Evolutionary conservation across 257 asterid genomes (phyloP), one percentile per base, ranked within the genome.

Genomic region (Gentiana dahurica): DNA sequence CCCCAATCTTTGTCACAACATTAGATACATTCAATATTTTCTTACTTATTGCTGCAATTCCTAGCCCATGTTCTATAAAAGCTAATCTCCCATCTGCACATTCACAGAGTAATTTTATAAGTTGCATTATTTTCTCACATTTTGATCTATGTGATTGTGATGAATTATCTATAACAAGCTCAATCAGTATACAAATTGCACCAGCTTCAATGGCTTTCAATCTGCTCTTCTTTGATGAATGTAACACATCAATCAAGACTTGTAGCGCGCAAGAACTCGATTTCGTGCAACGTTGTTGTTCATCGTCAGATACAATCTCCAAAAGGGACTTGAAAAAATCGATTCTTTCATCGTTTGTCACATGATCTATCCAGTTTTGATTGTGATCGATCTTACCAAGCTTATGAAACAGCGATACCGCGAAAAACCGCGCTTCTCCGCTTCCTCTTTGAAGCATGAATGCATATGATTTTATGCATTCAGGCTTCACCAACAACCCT

Each of bases 41-140:
- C 75, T 82, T 82, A 4, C 92, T 59, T 44, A 90, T 72, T 0
- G 86, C 96, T 0, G 95, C 80, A 9, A 91, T 76, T 39, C 96
- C 98, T 54, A 87, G 39, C 0, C 80, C 83, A 34, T 91, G 98
- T 50, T 91, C 98, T 1, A 66, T 55, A 5, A 91, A 75, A 0
- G 94, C 95, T 54, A 81, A 13, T 4, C 98, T 69, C 55, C 96
- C 98, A 2, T 91, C 98, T 0, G 98, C 95, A 32, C 87, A 71
- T 36, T 91, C 95, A 4, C 95, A 87, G 32, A 91, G 54, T 12
- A 83, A 36, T 69, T 78, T 87, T 1, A 91, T 61, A 68, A 85
- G 12, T 24, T 64, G 60, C 87, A 91, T 43, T 13, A 87, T 83
- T 41, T 58, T 77, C 68, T 87, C 98, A 5, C 87, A 68, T 54